Percentiles rank a stretch among this genome's conserved stretches.
phyloP scores from a whole-genome alignment of 2,329 filamentous ascomycete species.

The Talaromyces funiculosus region DNA sequence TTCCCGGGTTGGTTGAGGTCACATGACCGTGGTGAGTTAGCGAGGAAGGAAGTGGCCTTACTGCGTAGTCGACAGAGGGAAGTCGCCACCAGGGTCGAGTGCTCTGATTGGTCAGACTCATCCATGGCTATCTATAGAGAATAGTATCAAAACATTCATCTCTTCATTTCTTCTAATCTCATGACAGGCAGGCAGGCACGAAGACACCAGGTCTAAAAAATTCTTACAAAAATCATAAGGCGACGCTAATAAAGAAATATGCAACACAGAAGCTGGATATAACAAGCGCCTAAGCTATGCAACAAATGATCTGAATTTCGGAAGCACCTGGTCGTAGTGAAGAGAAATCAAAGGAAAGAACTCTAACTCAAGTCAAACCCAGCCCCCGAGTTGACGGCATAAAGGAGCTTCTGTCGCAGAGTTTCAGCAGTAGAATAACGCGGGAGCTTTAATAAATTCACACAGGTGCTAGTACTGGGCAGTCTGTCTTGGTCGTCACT shows the following conservation, averaged over 20 bases:
- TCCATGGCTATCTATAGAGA: constrained; percentile 5
- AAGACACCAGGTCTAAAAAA: background rate
- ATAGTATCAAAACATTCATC: background rate
- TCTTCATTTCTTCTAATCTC: background rate
- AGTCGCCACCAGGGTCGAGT: background rate
- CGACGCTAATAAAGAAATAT: background rate
- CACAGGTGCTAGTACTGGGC: constrained; percentile 91
- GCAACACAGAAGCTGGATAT: constrained; percentile 8
- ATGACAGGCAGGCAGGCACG: background rate
- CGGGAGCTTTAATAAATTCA: constrained; percentile 89
- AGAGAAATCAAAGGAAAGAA: background rate
- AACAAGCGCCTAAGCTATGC: constrained; percentile 28
- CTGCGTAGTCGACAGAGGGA: background rate
- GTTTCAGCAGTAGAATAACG: constrained; percentile 63
- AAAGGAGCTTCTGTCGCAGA: constrained; percentile 75
- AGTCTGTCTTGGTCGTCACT: constrained; percentile 69
- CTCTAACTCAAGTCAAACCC: constrained; percentile 71
- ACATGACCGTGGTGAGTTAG: constrained; percentile 11
- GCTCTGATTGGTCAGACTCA: constrained; percentile 5
- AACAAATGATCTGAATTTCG: constrained; percentile 14
- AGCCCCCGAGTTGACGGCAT: constrained; percentile 82
- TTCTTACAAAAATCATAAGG: background rate
- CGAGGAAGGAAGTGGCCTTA: background rate
- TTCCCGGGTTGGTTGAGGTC: background rate
- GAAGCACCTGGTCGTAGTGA: background rate